These are phyloP conservation scores for Waitea zeae DNA, from an alignment of 1,284 basidiomycete genomes.

Conservation along the genomic window DNA sequence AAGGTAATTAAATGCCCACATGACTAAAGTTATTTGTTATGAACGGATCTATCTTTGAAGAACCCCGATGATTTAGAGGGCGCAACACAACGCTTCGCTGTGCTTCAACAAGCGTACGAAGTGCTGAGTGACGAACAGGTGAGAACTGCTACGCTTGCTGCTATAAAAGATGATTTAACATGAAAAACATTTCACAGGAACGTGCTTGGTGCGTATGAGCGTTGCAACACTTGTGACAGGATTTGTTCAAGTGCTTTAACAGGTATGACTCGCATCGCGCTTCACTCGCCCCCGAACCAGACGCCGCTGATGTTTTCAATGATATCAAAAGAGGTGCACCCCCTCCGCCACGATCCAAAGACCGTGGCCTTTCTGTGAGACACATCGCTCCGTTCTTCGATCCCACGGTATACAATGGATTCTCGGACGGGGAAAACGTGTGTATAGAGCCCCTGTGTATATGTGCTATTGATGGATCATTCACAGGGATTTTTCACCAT, in stretches of 20 bases:
- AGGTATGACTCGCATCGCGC: slow-evolving; percentile 92
- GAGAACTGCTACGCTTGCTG: too few species aligned
- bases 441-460: slow-evolving; percentile 9
- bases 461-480: slow-evolving; percentile 1
- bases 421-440: slow-evolving; percentile 59
- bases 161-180: too few species aligned
- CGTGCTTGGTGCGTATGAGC: slow-evolving; percentile 91
- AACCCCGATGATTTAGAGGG: slow-evolving; percentile 71
- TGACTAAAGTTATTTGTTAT: too few species aligned
- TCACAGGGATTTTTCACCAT: slow-evolving; percentile 79
- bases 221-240: too few species aligned
- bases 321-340: slow-evolving; percentile 65
- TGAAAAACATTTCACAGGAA: slow-evolving; percentile 43
- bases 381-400: slow-evolving; percentile 85
- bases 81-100: slow-evolving; percentile 78
- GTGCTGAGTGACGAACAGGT: slow-evolving; percentile 20
- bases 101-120: slow-evolving; percentile 91
- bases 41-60: too few species aligned
- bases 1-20: too few species aligned
- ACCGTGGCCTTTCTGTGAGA: slow-evolving; percentile 63
- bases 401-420: slow-evolving; percentile 51
- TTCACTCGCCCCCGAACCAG: slow-evolving; percentile 69
- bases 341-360: slow-evolving; percentile 48
- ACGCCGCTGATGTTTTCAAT: slow-evolving; percentile 69
- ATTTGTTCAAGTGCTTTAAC: too few species aligned